These are phyloP conservation scores for Thielaviopsis euricoi DNA, from an alignment of 2,329 filamentous ascomycete species.

Conservation along the genomic window DNA sequence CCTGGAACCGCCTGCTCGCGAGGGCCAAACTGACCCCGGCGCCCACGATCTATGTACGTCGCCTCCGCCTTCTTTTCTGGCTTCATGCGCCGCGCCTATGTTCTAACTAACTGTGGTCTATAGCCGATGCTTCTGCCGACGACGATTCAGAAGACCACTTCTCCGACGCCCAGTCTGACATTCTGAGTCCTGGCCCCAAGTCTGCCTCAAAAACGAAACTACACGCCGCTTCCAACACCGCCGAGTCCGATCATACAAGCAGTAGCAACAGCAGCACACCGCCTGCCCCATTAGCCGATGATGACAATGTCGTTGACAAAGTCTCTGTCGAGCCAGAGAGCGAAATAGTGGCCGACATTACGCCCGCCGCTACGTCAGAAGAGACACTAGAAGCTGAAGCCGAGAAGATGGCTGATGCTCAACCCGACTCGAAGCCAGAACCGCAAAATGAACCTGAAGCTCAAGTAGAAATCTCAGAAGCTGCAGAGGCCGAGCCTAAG, in stretches of 20 bases:
- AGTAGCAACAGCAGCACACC: constrained; percentile 27
- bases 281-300: constrained; percentile 34
- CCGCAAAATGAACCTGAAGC: background rate
- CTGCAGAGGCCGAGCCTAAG: background rate
- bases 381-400: background rate
- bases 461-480: background rate
- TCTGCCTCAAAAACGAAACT: constrained; percentile 15
- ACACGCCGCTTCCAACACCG: constrained; percentile 30
- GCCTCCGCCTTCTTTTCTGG: background rate
- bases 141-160: constrained; percentile 52
- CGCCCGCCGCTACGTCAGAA: background rate
- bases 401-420: background rate
- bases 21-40: constrained; percentile 32
- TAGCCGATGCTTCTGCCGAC: constrained; percentile 10
- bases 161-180: constrained; percentile 45
- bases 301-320: constrained; percentile 9
- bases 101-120: background rate
- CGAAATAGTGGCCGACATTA: too few relatives aligned
- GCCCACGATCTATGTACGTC: constrained; percentile 40
- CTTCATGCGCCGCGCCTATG: background rate
- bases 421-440: background rate
- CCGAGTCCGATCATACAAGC: constrained; percentile 1
- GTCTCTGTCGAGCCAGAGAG: background rate
- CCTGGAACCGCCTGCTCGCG: constrained; percentile 1
- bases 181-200: constrained; percentile 23